phyloP scores from a whole-genome alignment of 768 basidiomycete genomes.

The Suillus brevipes region DNA sequence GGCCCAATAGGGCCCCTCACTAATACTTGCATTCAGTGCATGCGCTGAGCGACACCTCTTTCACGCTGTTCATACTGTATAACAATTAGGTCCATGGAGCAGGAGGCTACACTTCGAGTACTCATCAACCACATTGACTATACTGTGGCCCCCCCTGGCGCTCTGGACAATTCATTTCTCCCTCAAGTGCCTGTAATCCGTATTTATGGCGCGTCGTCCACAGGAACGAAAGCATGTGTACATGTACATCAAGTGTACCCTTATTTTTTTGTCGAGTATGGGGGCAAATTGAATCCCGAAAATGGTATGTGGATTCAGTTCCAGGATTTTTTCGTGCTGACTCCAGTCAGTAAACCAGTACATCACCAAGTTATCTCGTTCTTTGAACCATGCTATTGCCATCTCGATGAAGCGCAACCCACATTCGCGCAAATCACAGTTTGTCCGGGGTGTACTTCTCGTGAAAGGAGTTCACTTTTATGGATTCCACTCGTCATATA shows the following conservation, averaged over 20 bases:
- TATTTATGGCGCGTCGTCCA: constrained; percentile 82
- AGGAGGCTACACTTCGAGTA: constrained; percentile 37
- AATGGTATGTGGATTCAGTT: constrained; percentile 48
- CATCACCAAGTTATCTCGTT: constrained; percentile 64
- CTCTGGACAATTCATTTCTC: constrained; percentile 63
- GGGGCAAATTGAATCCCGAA: constrained; percentile 59
- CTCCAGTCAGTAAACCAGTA: constrained; percentile 64
- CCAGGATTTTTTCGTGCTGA: neutral
- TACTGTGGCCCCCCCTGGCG: constrained; percentile 53
- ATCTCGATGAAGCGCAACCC: constrained; percentile 78
- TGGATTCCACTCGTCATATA: constrained; percentile 83
- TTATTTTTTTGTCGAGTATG: constrained; percentile 89
- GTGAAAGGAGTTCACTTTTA: constrained; percentile 97
- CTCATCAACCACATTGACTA: constrained; percentile 66
- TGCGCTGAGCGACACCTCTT: neutral
- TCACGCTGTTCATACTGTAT: neutral
- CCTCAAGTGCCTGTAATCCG: constrained; percentile 76
- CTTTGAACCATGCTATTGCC: constrained; percentile 85
- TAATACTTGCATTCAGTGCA: neutral
- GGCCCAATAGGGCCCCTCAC: neutral
- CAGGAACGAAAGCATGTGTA: constrained; percentile 77
- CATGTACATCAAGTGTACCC: constrained; percentile 94
- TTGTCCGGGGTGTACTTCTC: constrained; percentile 73
- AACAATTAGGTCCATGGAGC: constrained; percentile 5
- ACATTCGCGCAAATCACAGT: constrained; percentile 53